Conservation (phyloP, 164 flowering plant species). For the Piper betle region DNA sequence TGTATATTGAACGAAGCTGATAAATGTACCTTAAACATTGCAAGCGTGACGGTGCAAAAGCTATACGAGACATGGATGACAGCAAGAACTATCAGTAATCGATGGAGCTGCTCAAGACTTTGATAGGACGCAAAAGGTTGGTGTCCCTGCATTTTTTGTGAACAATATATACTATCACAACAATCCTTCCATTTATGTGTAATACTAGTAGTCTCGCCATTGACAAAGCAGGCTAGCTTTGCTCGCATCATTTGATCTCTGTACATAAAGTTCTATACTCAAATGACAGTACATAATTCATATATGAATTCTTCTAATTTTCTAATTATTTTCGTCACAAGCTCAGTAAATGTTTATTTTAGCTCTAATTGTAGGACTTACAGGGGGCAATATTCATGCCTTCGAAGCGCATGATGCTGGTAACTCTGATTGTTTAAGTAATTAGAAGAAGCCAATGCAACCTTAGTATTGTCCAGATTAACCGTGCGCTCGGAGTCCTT, state of each 20-base stretch:
- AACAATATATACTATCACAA: too few species aligned
- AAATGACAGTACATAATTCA: too few species aligned
- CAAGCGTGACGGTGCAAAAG: slow-evolving; percentile 48
- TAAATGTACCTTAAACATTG: slow-evolving; percentile 88
- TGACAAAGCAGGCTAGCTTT: background rate
- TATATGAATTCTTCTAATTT: too few species aligned
- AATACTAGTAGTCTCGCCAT: background rate
- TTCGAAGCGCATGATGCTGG: slow-evolving; percentile 6
- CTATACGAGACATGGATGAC: slow-evolving; percentile 65
- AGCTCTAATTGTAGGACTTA: too few species aligned
- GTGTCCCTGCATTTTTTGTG: slow-evolving; percentile 46
- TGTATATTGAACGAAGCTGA: too few species aligned
- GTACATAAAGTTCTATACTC: too few species aligned
- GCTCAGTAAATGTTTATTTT: too few species aligned
- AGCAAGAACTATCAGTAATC: slow-evolving; percentile 67
- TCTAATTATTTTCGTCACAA: too few species aligned
- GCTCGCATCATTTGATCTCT: background rate
- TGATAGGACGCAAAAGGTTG: slow-evolving; percentile 75
- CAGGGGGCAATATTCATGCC: slow-evolving; percentile 50
- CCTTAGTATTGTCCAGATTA: background rate
- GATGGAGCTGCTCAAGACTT: slow-evolving; percentile 89
- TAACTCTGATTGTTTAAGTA: slow-evolving; percentile 15
- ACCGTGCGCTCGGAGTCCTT: slow-evolving; percentile 2
- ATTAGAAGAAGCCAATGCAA: slow-evolving; percentile 8
- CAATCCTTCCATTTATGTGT: background rate